Evolutionary conservation across 306 rosid genomes (phyloP).

Genomic region (Prunus mongolica): DNA sequence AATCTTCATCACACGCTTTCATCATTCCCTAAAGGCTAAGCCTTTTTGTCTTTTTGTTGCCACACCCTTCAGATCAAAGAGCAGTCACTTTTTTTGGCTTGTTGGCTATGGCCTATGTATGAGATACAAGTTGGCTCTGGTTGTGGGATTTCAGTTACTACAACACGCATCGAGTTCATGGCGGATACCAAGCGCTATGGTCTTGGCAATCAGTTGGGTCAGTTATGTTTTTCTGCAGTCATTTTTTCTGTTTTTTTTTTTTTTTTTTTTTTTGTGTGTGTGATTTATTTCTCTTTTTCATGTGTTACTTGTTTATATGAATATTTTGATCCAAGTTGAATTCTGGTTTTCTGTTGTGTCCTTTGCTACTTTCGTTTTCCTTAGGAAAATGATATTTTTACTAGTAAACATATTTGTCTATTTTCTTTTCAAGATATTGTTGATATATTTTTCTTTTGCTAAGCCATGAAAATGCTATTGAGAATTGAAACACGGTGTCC

Average conservation of each 20-base stretch:
- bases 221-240: background rate
- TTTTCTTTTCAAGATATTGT: background rate
- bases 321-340: conserved; percentile 2
- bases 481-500: background rate
- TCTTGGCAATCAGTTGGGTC: conserved; percentile 38
- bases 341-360: background rate
- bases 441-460: background rate
- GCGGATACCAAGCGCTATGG: conserved; percentile 37
- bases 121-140: background rate
- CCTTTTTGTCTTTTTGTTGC: background rate
- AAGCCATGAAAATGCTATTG: background rate
- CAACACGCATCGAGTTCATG: conserved; percentile 25
- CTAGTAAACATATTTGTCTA: background rate
- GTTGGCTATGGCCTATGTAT: background rate
- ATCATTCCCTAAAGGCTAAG: background rate
- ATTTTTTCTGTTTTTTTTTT: background rate
- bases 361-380: background rate
- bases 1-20: background rate
- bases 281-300: background rate
- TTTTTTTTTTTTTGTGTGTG: background rate
- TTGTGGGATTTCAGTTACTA: background rate
- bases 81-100: no score
- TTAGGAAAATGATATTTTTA: background rate
- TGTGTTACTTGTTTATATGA: background rate
- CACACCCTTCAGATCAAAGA: conserved; percentile 2